These are phyloP conservation scores for Tolypocladium tropicale DNA, from an alignment of 2,329 filamentous ascomycete genomes.

Conservation along the genomic window DNA sequence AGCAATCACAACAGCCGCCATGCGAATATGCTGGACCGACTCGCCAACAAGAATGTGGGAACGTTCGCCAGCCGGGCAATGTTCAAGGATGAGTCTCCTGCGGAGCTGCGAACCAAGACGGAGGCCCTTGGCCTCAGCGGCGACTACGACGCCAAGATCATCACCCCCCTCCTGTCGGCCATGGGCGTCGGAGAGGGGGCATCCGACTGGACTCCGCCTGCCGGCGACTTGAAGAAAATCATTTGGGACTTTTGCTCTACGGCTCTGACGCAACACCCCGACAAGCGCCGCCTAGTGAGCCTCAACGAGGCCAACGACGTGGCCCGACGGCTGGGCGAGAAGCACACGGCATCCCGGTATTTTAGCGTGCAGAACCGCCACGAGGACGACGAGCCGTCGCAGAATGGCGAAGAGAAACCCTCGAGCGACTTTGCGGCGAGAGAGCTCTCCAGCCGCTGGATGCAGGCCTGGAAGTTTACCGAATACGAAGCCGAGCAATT, in stretches of 20 bases:
- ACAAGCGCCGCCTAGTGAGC: constrained; percentile 39
- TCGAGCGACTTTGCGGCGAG: constrained; percentile 18
- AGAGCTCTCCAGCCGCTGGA: constrained; percentile 8
- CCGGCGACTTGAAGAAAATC: constrained; percentile 9
- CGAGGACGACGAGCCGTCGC: constrained; percentile 13
- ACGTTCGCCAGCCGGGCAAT: neutral
- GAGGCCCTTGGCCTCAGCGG: constrained; percentile 16
- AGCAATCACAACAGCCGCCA: neutral
- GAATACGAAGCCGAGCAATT: constrained; percentile 7
- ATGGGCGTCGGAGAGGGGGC: constrained; percentile 14
- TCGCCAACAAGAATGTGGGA: constrained; percentile 4
- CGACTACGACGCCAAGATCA: constrained; percentile 14
- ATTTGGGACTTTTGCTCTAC: constrained; percentile 25
- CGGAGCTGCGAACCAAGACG: constrained; percentile 11
- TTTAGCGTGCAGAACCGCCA: constrained; percentile 21
- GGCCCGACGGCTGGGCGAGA: constrained; percentile 43
- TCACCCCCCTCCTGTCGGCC: constrained; percentile 14
- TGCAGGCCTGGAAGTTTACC: constrained; percentile 10
- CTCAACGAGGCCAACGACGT: constrained; percentile 49
- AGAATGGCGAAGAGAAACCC: constrained; percentile 10
- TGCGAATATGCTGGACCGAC: constrained; percentile 4
- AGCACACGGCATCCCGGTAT: constrained; percentile 26
- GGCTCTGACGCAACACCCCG: constrained; percentile 18
- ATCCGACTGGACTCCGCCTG: constrained; percentile 1
- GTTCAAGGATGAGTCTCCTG: constrained; percentile 6